phyloP scores from a whole-genome alignment of 345 rosid genomes.

The Murraya paniculata region DNA sequence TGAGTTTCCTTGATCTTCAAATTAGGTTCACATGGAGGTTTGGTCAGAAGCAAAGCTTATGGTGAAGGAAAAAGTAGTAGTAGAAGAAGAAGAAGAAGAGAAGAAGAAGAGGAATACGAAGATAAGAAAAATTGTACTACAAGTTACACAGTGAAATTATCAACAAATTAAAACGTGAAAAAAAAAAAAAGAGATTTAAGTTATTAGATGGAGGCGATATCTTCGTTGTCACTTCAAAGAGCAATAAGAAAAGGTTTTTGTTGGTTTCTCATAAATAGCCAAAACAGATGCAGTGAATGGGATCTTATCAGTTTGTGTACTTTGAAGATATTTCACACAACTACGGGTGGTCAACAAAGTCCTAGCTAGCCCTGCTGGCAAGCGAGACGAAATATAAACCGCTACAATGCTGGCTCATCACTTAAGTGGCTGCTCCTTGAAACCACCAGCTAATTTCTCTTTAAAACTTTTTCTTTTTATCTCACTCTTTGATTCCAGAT shows the following conservation, averaged over 20 bases:
- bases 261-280: constrained; percentile 46
- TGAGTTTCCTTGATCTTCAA: constrained; percentile 28
- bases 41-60: not conserved
- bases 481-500: no score
- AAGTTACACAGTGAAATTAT: not conserved
- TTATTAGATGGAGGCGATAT: constrained; percentile 3
- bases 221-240: constrained; percentile 21
- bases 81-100: not conserved
- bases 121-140: not conserved
- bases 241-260: constrained; percentile 16
- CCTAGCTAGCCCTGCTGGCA: not conserved
- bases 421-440: constrained; percentile 20
- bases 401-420: not conserved
- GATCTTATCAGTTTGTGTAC: constrained; percentile 27
- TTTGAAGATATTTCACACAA: constrained; percentile 22
- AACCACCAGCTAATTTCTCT: not conserved
- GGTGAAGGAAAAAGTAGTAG: not conserved
- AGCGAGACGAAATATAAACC: constrained; percentile 4
- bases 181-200: not conserved
- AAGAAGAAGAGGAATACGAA: no score
- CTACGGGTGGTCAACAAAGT: constrained; percentile 27
- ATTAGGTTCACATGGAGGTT: constrained; percentile 32
- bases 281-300: constrained; percentile 27
- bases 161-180: not conserved
- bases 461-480: no score